Conservation (phyloP, 2,329 filamentous ascomycete genomes). For the Botrytis aclada region DNA sequence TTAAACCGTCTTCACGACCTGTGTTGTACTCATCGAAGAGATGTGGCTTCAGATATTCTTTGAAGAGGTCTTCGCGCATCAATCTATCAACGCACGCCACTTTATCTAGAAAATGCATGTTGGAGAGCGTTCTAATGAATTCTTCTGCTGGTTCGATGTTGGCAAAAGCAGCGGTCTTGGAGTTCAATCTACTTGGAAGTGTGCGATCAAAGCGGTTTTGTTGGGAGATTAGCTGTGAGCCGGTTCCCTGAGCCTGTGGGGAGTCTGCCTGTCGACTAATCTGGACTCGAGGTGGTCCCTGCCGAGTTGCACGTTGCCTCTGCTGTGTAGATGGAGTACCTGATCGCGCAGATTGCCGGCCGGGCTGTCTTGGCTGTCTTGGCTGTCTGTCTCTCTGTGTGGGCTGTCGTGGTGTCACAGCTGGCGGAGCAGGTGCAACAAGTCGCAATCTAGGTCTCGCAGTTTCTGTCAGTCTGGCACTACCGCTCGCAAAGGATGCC, state of each 20-base stretch:
- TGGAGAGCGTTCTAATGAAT: not conserved
- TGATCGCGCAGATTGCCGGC: not conserved
- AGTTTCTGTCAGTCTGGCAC: not conserved
- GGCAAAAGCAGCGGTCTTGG: not conserved
- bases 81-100: not conserved
- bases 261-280: not conserved
- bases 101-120: not conserved
- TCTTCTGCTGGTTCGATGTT: not conserved
- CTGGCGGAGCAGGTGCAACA: not conserved
- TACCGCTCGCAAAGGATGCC: too few species aligned
- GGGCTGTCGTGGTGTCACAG: not conserved
- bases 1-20: not conserved
- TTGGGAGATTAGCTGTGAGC: not conserved
- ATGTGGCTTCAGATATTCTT: not conserved
- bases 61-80: not conserved
- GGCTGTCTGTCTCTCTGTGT: not conserved
- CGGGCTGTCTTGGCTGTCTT: not conserved
- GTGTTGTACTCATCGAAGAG: not conserved
- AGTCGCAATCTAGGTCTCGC: not conserved
- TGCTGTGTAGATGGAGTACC: not conserved
- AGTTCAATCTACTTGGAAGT: not conserved
- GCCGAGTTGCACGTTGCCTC: not conserved
- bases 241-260: not conserved
- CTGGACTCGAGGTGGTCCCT: not conserved
- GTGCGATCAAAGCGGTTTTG: not conserved